phyloP scores from a whole-genome alignment of 495 filamentous ascomycete genomes.

The Aspergillus ellipticus region DNA sequence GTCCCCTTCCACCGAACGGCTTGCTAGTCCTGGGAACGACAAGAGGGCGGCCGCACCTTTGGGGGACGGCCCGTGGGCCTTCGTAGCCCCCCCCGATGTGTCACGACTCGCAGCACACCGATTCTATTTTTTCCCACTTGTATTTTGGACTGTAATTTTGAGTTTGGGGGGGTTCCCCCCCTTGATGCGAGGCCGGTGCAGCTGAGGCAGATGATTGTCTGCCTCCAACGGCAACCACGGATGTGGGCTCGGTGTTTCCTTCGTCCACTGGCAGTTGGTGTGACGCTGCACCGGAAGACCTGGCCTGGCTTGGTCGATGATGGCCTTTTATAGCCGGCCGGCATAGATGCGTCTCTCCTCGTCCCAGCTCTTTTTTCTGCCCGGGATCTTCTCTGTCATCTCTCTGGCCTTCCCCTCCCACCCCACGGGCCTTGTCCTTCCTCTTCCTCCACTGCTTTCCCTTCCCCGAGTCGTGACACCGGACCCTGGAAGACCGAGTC shows the following conservation, averaged over 20 bases:
- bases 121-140: not conserved
- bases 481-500: not conserved
- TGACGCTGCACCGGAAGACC: not conserved
- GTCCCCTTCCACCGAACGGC: not conserved
- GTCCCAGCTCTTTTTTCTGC: slow-evolving; percentile 4
- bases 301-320: slow-evolving; percentile 2
- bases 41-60: not conserved
- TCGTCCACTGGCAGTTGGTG: not conserved
- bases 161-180: not conserved
- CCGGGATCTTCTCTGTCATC: slow-evolving; percentile 8
- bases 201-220: not conserved
- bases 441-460: not conserved
- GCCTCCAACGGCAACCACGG: not conserved
- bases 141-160: not conserved
- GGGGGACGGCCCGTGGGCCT: not conserved
- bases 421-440: slow-evolving; percentile 1
- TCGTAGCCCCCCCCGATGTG: not conserved
- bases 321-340: slow-evolving; percentile 1
- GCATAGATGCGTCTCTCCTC: slow-evolving; percentile 17
- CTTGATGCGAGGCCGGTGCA: too few species aligned
- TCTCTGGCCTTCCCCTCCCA: not conserved
- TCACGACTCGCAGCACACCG: not conserved
- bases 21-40: not conserved
- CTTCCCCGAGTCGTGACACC: not conserved
- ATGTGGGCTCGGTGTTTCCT: not conserved